phyloP scores from a whole-genome alignment of 495 filamentous ascomycete genomes.

The Penicillium herquei region DNA sequence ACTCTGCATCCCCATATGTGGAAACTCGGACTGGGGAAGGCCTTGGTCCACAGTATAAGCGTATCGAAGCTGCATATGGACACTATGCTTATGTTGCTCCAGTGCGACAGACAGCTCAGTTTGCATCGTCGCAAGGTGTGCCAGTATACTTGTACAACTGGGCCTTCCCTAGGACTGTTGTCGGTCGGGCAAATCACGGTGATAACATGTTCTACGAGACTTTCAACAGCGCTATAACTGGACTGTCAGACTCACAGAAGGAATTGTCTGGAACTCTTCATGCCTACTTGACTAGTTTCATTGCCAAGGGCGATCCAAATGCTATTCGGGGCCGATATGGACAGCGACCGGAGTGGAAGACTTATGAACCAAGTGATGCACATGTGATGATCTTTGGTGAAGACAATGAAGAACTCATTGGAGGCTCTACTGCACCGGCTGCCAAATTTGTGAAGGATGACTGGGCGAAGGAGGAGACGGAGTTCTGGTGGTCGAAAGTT shows the following conservation, averaged over 20 bases:
- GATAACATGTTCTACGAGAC: slow-evolving; percentile 58
- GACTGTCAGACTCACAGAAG: slow-evolving; percentile 40
- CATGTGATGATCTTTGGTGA: slow-evolving; percentile 56
- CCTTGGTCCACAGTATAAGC: slow-evolving; percentile 54
- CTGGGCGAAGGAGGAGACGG: slow-evolving; percentile 48
- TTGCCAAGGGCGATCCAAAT: slow-evolving; percentile 52
- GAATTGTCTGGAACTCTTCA: slow-evolving; percentile 53
- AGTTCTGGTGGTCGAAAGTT: slow-evolving; percentile 56
- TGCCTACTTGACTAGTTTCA: slow-evolving; percentile 57
- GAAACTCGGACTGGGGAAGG: slow-evolving; percentile 33
- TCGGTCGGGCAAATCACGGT: slow-evolving; percentile 57
- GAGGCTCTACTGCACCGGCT: slow-evolving; percentile 39
- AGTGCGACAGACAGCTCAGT: slow-evolving; percentile 58
- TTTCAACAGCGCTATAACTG: slow-evolving; percentile 44
- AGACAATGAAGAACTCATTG: slow-evolving; percentile 58
- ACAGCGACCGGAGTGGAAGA: slow-evolving; percentile 32
- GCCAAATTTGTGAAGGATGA: slow-evolving; percentile 43
- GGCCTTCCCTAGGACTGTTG: slow-evolving; percentile 47
- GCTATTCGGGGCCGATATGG: slow-evolving; percentile 21
- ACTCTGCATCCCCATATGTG: slow-evolving; percentile 32
- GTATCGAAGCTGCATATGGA: slow-evolving; percentile 60
- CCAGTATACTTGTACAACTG: slow-evolving; percentile 60
- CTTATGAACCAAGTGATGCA: slow-evolving; percentile 15
- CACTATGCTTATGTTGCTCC: slow-evolving; percentile 69
- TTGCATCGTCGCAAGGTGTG: slow-evolving; percentile 36